Evolutionary conservation across 371 early-diverging fungal species (phyloP), one percentile per base, ranked within the genome.

Genomic region (Mucor circinelloides): DNA sequence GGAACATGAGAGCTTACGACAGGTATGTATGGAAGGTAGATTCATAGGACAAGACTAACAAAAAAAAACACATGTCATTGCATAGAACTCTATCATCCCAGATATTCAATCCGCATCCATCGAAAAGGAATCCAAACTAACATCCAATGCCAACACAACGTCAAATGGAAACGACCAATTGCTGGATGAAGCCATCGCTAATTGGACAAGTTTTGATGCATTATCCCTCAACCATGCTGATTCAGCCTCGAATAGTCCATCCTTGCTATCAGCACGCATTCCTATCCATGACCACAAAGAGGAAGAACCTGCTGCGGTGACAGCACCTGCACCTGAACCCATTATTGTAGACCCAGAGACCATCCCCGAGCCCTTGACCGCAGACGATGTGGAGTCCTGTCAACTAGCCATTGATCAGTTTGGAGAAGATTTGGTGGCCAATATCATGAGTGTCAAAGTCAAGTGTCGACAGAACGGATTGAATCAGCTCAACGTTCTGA

Each of bases 381-480:
- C 79, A 12, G 80, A 80, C 17, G 85, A 85, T 48, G 65, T 72
- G 2, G 76, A 70, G 23, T 77, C 81, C 34, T 87, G 79, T 48
- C 79, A 72, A 3, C 67, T 82, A 8, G 67, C 87, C 10, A 81
- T 90, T 32, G 67, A 68, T 15, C 77, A 77, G 0, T 88, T 84
- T 75, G 90, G 89, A n/a, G 67, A 72, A 46, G 66, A 76, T 13
- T 25, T 82, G 6, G 73, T 88, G 7, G 67, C 77, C 2, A 81
- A 85, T 55, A 68, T 89, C n/a, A 74, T 90, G 59, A 84, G 83
- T 21, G 69, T 80, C 42, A 85, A 89, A 42, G 79, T 82, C 40
- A 77, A 75, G 27, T 82, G 85, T 23, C 75, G 87, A 28, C 87
- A 86, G 58, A 71, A 70, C 27, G 90, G 88, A 7, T 54, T 90